Base-by-base conservation (phyloP, 2,329 filamentous ascomycete genomes). In the Paraphaeosphaeria minitans region DNA sequence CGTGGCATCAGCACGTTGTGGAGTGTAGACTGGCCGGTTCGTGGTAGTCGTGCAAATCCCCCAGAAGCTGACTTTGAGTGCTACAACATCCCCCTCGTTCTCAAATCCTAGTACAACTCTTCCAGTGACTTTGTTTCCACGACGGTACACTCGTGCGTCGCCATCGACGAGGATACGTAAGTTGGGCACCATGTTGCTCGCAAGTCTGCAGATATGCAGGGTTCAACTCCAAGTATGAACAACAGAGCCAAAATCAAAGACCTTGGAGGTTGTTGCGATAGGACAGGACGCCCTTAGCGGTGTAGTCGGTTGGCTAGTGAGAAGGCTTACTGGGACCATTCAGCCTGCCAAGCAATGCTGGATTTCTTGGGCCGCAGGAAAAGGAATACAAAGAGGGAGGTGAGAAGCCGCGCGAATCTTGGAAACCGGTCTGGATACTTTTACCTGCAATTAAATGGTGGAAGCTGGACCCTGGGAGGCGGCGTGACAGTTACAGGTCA, bases 21-120 rank as follows among this genome's bases (percentile, higher is more conserved):
- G 51, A n/a, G 62, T 53, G 42, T 69, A 66, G 14, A 67, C 60
- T 27, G 69, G 68, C 33, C 73, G 55, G 31, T 69, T 71, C 2
- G 72, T 75, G 52, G 66, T 75, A 4, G 74, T 76, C 27, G 70
- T 65, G 53, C 72, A 73, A 46, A 55, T 66, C 43, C 75, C 75
- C 21, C 62, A 62, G 55, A 77, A 76, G 22, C 66, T 58, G 31
- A 76, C 35, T 37, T 66, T 70, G 51, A 77, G 56, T 1, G 65
- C 68, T 24, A 67, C 67, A 48, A 77, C 59, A 6, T 70, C 50
- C 42, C 67, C 63, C 58, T 74, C 57, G 53, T 71, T 63, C 60
- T 71, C 68, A 10, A 69, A 52, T 31, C 66, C 60, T 22, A 75
- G 60, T n/a, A 66, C 60, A 29, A 75, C 64, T 61, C 67, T 73